Base-by-base conservation (phyloP, 768 basidiomycete species). In the Phylloporus sp. region DNA sequence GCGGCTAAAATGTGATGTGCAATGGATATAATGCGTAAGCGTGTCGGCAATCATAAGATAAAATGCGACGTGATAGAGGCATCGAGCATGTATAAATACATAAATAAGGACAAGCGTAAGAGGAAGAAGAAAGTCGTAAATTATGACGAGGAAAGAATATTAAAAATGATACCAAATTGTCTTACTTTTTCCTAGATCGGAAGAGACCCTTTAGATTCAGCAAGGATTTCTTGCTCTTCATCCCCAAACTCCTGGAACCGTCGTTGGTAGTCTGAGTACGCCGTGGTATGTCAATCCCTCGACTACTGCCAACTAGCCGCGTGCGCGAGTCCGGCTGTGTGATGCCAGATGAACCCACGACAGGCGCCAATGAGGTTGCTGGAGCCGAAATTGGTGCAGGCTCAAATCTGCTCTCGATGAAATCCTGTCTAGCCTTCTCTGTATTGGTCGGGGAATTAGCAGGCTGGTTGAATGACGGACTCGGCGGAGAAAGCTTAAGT, bases 401-500 rank as follows among this genome's bases (percentile, higher is more conserved):
- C n/a, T 63, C 61, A 54, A 79, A 80, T 29, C 76, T 77, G n/a
- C 70, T 61, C 15, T 71, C 69, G 55, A 79, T 52, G 48, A 80
- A 80, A 40, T 75, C 75, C 55, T 46, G 62, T 40, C 67, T 69
- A 51, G 71, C 66, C 18, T 60, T 62, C 12, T n/a, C n/a, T n/a
- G n/a, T n/a, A n/a, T 67, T 67, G 4, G 59, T 52, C 1, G 71
- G 71, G 6, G 70, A 70, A 56, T 74, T 70, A 34, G 64, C 64
- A 11, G 70, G 67, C 34, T 63, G 66, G 40, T 72, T 71, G 47
- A 40, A 51, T 9, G 58, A 58, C 0, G 67, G 70, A 55, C 60
- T 63, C 9, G 66, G 67, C 6, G 65, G 72, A 9, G 55, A 59
- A 39, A 78, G 69, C 31, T 65, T 71, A 54, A 78, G 69, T 0